phyloP scores from a whole-genome alignment of 2,329 filamentous ascomycete species.

The Aaosphaeria pasadenensis region DNA sequence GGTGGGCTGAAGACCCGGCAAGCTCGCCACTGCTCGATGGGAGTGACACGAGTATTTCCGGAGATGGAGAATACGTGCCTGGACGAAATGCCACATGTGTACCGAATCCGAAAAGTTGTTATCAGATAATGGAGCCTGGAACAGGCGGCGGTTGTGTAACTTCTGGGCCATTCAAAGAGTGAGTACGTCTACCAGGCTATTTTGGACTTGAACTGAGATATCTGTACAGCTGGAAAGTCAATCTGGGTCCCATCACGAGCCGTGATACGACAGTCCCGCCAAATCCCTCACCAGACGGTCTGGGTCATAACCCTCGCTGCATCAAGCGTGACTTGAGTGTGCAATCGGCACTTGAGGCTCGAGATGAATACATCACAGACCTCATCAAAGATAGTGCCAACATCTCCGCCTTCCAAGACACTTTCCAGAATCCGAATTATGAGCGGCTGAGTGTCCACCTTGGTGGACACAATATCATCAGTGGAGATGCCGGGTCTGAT shows the following conservation, averaged over 20 bases:
- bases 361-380: neutral
- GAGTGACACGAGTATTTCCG: slow-evolving; percentile 41
- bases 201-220: too few species aligned
- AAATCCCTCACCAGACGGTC: neutral
- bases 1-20: neutral
- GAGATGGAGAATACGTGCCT: slow-evolving; percentile 35
- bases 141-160: neutral
- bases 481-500: neutral
- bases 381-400: neutral
- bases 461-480: neutral
- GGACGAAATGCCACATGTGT: neutral
- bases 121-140: neutral
- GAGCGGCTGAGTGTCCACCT: neutral
- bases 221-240: too few species aligned
- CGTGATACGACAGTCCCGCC: too few species aligned
- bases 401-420: neutral
- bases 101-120: neutral
- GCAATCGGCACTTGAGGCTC: neutral
- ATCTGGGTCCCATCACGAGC: too few species aligned
- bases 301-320: neutral
- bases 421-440: neutral
- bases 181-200: neutral
- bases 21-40: slow-evolving; percentile 47
- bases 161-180: neutral
- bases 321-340: neutral